These are phyloP conservation scores for Colletotrichum sublineola DNA, from an alignment of 2,329 filamentous ascomycete species.

Conservation along the genomic window DNA sequence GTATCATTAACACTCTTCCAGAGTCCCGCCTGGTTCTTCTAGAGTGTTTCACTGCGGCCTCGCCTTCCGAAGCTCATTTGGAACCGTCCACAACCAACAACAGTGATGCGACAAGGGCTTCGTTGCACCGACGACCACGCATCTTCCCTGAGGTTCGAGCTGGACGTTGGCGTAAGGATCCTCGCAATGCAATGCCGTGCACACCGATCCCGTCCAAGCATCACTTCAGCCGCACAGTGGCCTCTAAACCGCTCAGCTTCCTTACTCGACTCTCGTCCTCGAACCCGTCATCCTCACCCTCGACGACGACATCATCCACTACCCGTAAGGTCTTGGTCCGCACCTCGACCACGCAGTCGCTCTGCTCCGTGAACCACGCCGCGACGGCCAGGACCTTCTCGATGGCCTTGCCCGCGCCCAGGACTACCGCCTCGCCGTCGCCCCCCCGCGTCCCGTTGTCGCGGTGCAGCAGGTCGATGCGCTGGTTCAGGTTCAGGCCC, in stretches of 20 bases:
- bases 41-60: neutral
- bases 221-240: constrained; percentile 62
- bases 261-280: constrained; percentile 57
- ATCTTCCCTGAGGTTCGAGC: neutral
- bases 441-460: constrained; percentile 47
- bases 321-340: constrained; percentile 74
- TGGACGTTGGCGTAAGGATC: neutral
- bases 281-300: constrained; percentile 53
- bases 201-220: neutral
- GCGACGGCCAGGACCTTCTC: constrained; percentile 73
- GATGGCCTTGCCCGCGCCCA: constrained; percentile 77
- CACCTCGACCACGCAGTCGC: constrained; percentile 69
- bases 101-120: neutral
- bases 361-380: constrained; percentile 73
- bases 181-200: neutral
- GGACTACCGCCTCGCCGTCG: constrained; percentile 64
- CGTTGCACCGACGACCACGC: neutral
- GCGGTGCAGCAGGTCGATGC: constrained; percentile 59
- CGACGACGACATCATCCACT: constrained; percentile 74
- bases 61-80: neutral
- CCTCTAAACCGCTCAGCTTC: constrained; percentile 66
- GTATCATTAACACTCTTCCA: constrained; percentile 8
- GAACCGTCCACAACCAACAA: neutral
- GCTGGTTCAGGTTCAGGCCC: constrained; percentile 59
- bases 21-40: too few relatives aligned